phyloP scores from a whole-genome alignment of 2,329 filamentous ascomycete genomes.

The Sphaerulina populicola region DNA sequence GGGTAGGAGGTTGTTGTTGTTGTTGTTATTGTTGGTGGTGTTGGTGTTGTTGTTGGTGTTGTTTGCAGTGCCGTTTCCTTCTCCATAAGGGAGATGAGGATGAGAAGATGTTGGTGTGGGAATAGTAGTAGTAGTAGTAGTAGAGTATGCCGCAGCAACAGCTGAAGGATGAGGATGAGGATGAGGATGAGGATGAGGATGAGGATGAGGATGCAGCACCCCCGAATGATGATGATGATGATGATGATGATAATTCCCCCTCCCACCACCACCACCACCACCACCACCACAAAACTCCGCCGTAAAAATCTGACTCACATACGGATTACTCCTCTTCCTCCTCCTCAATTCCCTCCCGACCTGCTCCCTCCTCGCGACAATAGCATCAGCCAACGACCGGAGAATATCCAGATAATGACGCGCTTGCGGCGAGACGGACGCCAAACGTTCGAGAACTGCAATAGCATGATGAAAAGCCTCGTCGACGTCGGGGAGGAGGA shows the following conservation, averaged over 20 bases:
- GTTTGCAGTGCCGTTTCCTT: no score
- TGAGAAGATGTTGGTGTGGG: constrained; percentile 1
- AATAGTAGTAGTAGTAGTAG: no score
- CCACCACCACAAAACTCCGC: constrained; percentile 16
- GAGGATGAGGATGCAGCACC: no score
- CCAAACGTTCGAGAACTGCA: constrained; percentile 44
- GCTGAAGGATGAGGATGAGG: no score
- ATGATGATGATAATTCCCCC: no score
- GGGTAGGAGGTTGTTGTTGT: no score
- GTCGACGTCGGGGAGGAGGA: constrained; percentile 40
- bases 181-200: no score
- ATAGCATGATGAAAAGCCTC: constrained; percentile 45
- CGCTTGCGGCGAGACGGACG: constrained; percentile 47
- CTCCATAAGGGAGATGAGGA: no score
- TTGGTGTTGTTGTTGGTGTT: no score
- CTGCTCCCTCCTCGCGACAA: constrained; percentile 15
- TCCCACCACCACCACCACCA: neutral
- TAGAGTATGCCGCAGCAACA: no score
- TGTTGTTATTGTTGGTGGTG: neutral
- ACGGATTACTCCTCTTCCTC: constrained; percentile 19
- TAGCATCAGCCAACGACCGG: constrained; percentile 21
- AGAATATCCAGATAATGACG: constrained; percentile 52
- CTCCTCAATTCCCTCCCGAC: constrained; percentile 16
- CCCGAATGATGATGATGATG: no score
- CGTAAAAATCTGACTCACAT: constrained; percentile 20